These are phyloP conservation scores for Enterocytospora artemiae DNA, from an alignment of 371 early-diverging fungal species.

Conservation along the genomic window DNA sequence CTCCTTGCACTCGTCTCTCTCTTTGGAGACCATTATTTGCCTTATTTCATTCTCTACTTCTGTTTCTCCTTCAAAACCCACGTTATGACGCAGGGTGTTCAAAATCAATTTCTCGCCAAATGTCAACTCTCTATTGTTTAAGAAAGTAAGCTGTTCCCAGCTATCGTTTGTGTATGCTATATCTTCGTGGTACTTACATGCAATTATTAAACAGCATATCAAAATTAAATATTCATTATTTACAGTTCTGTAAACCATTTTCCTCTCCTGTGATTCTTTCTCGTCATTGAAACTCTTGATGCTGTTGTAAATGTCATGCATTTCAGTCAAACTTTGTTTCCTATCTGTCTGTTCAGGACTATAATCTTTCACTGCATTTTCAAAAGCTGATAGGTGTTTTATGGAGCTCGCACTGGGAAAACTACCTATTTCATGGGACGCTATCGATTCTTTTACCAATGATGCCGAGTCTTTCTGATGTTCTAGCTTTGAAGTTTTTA, in stretches of 20 bases:
- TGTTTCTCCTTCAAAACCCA: slow-evolving; percentile 7
- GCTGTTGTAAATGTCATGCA: not conserved
- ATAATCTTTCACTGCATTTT: too few relatives aligned
- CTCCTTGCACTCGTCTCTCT: too few relatives aligned
- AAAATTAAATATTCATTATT: not conserved
- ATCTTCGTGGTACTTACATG: slow-evolving; percentile 12
- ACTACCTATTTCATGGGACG: too few relatives aligned
- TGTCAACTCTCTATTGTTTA: not conserved
- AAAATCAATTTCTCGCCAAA: slow-evolving; percentile 5
- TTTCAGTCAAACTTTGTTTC: too few relatives aligned
- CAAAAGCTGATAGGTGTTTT: too few relatives aligned
- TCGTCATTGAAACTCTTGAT: not conserved
- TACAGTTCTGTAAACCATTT: not conserved
- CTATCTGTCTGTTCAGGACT: too few relatives aligned
- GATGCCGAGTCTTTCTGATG: not conserved
- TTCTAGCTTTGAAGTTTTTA: not conserved
- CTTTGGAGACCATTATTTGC: too few relatives aligned
- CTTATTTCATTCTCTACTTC: not conserved
- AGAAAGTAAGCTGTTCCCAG: slow-evolving; percentile 6
- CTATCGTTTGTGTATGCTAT: slow-evolving; percentile 17
- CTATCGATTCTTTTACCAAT: not conserved
- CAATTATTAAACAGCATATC: slow-evolving; percentile 8
- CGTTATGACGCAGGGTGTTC: not conserved
- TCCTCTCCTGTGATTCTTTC: not conserved
- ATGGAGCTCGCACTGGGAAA: too few relatives aligned